phyloP scores from a whole-genome alignment of 371 early-diverging fungal genomes.

The Lichtheimia hyalospora region DNA sequence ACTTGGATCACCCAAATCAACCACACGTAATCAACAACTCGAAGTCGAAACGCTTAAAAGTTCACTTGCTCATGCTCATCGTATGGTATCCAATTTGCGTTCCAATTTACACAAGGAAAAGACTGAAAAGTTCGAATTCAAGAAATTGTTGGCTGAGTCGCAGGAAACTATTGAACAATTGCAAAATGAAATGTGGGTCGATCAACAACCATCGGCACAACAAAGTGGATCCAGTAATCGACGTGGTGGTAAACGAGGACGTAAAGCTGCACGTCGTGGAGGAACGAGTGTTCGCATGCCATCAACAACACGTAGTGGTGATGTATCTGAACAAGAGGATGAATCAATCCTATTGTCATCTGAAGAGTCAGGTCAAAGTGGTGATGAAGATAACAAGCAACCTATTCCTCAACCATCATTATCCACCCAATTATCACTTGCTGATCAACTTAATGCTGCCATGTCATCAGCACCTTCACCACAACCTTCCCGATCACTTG shows the following conservation, averaged over 20 bases:
- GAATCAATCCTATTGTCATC: no score
- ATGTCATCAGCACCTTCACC: slow-evolving; percentile 1
- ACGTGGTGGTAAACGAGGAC: no score
- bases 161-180: slow-evolving; percentile 50
- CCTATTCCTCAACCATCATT: no score
- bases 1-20: background rate
- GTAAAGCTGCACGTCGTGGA: no score
- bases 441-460: no score
- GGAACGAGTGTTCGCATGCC: no score
- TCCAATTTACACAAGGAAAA: slow-evolving; percentile 28
- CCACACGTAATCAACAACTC: slow-evolving; percentile 5
- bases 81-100: slow-evolving; percentile 24
- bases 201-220: slow-evolving; percentile 12
- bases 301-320: no score
- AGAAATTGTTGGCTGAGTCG: slow-evolving; percentile 44
- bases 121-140: slow-evolving; percentile 40
- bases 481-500: background rate
- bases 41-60: slow-evolving; percentile 23
- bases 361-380: no score
- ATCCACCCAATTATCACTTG: no score
- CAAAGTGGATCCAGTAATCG: no score
- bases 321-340: no score
- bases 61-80: slow-evolving; percentile 27
- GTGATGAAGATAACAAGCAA: no score
- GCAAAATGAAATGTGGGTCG: slow-evolving; percentile 23